Base-by-base conservation (phyloP, 2,329 filamentous ascomycete genomes). In the Amylocarpus encephaloides region DNA sequence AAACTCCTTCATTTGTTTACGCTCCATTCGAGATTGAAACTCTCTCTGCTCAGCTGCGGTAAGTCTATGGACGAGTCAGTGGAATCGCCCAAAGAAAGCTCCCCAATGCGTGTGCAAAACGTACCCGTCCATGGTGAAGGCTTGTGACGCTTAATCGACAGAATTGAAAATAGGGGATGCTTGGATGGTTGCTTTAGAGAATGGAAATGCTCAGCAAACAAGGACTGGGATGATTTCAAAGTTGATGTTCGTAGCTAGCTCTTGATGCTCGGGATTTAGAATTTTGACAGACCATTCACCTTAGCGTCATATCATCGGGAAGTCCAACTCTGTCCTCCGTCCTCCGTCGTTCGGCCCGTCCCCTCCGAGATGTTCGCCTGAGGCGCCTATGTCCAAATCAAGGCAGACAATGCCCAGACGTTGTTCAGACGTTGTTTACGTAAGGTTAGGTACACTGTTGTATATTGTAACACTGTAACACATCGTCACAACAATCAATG, bases 1-100 rank as follows among this genome's bases (percentile, higher is more conserved):
- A 69, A 98, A 97, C 69, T 97, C 92, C 76, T 95, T 95, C 79
- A 98, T 88, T 74, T 98, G 93, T 74, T 93, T 94, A 74, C 88
- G 87, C 77, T 97, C 90, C 82, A 98, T 91, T 72, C 93, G 89
- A 73, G 82, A 74, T 73, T 95, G 86, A 68, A 98, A 86, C 78
- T 93, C 88, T 74, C 88, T 87, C 77, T 94, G 88, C 78, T 97
- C 92, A 64, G 82, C 71, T 33, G 59, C 54, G 35, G 64, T 62
- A 41, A 67, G 59, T 59, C 64, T 65, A 50, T 54, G 41, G 41
- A 56, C 42, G 29, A 9, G 40, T 59, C 52, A 56, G 58, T 43
- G 19, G 29, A 18, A 5, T 18, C 16, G 13, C 30, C 22, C 33
- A n/a, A 33, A 10, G 38, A 18, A 35, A 16, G 6, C 46, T 33